Evolutionary conservation across 164 flowering plant species (phyloP).

Genomic region (Cinnamomum micranthum): DNA sequence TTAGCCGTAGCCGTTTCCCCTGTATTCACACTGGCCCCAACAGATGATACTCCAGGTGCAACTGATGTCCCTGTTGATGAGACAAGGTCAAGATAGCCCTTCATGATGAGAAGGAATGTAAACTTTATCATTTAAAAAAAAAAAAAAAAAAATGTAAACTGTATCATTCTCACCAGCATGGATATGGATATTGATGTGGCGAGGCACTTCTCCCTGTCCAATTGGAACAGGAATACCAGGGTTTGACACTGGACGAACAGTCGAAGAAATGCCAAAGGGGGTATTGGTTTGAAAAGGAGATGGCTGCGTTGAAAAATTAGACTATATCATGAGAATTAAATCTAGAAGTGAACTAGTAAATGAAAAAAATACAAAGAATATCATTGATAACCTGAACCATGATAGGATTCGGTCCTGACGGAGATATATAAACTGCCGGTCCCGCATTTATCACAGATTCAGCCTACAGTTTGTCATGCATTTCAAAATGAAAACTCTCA

Average conservation of each 20-base stretch:
- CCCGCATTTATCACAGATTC: conserved; percentile 86
- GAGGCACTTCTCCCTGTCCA: conserved; percentile 59
- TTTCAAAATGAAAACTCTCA: neutral
- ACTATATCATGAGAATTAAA: neutral
- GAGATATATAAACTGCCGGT: conserved; percentile 88
- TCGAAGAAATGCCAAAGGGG: conserved; percentile 50
- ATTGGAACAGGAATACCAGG: conserved; percentile 41
- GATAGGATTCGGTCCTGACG: conserved; percentile 87
- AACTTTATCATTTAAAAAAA: neutral
- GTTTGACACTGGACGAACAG: conserved; percentile 28
- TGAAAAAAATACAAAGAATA: neutral
- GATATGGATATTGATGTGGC: conserved; percentile 86
- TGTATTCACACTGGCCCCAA: conserved; percentile 44
- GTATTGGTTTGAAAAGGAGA: conserved; percentile 82
- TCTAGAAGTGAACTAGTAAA: neutral
- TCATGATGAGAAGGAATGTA: neutral
- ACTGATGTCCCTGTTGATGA: conserved; percentile 37
- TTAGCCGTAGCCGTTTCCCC: conserved; percentile 20
- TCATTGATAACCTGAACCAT: conserved; percentile 83
- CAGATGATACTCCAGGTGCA: conserved; percentile 45
- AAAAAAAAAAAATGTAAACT: neutral
- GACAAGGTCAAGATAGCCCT: conserved; percentile 1
- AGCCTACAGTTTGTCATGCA: conserved; percentile 41
- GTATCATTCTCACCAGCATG: conserved; percentile 66
- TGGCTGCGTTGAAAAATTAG: conserved; percentile 53